phyloP scores from a whole-genome alignment of 805 yeast genomes.

The Saccharomycopsis fodiens region DNA sequence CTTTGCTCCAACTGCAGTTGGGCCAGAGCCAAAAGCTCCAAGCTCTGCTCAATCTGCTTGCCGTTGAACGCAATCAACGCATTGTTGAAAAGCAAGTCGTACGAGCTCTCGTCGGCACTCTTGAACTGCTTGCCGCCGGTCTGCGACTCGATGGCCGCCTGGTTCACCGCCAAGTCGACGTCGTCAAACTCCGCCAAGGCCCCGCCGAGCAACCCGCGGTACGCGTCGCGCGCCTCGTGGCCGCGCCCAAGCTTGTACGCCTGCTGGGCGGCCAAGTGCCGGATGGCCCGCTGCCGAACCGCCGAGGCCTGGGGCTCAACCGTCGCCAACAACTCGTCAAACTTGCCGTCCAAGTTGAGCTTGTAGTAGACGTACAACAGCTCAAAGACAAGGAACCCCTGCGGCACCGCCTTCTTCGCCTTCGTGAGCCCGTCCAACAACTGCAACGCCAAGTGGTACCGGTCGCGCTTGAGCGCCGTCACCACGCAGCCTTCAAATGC shows the following conservation, averaged over 20 bases:
- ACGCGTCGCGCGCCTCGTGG: constrained; percentile 42
- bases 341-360: constrained; percentile 30
- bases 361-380: constrained; percentile 59
- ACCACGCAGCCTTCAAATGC: constrained; percentile 11
- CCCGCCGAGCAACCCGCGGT: constrained; percentile 37
- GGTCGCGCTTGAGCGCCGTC: constrained; percentile 13
- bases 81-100: constrained; percentile 60
- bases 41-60: constrained; percentile 33
- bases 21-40: constrained; percentile 40
- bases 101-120: constrained; percentile 27
- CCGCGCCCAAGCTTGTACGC: constrained; percentile 44
- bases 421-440: background rate
- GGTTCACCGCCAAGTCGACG: constrained; percentile 58
- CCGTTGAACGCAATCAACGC: constrained; percentile 46
- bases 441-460: constrained; percentile 10
- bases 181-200: constrained; percentile 30
- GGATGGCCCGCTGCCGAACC: constrained; percentile 31
- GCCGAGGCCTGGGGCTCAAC: constrained; percentile 18
- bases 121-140: background rate
- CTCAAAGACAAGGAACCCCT: constrained; percentile 39
- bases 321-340: constrained; percentile 24
- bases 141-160: constrained; percentile 59
- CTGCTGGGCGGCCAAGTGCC: constrained; percentile 47
- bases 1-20: constrained; percentile 33
- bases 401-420: background rate